These are phyloP conservation scores for Pezizomycotina sp. DNA, from an alignment of 2,329 filamentous ascomycete species.

Conservation along the genomic window DNA sequence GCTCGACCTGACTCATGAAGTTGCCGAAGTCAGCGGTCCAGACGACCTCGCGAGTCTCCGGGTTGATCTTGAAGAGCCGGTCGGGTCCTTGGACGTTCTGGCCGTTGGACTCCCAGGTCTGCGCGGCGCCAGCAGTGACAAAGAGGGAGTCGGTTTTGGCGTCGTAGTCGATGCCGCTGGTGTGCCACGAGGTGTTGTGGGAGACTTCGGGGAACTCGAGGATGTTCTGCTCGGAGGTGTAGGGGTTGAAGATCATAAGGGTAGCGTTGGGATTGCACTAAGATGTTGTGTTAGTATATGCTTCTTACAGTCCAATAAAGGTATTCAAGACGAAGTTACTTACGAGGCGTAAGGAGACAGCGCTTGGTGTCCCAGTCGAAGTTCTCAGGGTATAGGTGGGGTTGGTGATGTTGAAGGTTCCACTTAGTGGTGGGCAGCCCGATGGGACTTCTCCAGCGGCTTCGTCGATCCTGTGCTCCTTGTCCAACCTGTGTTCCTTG, in stretches of 20 bases:
- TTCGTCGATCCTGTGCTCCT: too few relatives aligned
- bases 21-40: slow-evolving; percentile 2
- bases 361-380: slow-evolving; percentile 4
- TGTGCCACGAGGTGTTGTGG: slow-evolving; percentile 1
- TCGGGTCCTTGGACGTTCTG: neutral
- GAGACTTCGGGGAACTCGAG: slow-evolving; percentile 2
- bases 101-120: slow-evolving; percentile 3
- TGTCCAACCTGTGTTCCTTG: too few relatives aligned
- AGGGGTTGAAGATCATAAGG: slow-evolving; percentile 3
- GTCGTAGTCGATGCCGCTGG: slow-evolving; percentile 4
- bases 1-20: slow-evolving; percentile 1
- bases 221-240: neutral
- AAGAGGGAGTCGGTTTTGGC: slow-evolving; percentile 1
- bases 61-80: slow-evolving; percentile 3
- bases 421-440: too few relatives aligned
- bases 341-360: too few relatives aligned
- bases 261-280: slow-evolving; percentile 3
- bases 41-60: neutral
- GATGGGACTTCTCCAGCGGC: too few relatives aligned
- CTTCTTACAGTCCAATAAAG: too few relatives aligned
- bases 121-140: slow-evolving; percentile 1
- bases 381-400: slow-evolving; percentile 6
- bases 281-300: neutral
- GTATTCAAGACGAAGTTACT: too few relatives aligned
- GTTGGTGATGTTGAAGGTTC: too few relatives aligned